phyloP scores from a whole-genome alignment of 768 basidiomycete species.

The Boletellus ananiceps region DNA sequence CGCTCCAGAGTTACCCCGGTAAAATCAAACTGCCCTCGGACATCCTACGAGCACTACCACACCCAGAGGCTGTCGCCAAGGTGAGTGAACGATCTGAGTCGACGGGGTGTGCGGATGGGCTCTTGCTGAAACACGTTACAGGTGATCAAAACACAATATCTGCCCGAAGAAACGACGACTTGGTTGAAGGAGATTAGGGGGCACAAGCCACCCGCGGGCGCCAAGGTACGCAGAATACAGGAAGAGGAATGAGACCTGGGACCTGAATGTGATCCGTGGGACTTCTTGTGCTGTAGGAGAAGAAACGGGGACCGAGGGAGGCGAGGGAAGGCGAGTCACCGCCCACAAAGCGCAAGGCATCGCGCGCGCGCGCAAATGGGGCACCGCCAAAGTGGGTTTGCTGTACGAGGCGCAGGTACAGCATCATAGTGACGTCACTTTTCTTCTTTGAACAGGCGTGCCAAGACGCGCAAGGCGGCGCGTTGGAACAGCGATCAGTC shows the following conservation, averaged over 20 bases:
- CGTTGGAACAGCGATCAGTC: slow-evolving; percentile 32
- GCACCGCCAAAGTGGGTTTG: slow-evolving; percentile 20
- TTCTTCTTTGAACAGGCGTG: slow-evolving; percentile 17
- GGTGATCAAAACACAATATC: slow-evolving; percentile 65
- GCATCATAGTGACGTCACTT: slow-evolving; percentile 6
- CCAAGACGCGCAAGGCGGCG: slow-evolving; percentile 26
- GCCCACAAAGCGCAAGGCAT: slow-evolving; percentile 51
- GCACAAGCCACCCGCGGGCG: slow-evolving; percentile 31
- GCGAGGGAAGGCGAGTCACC: slow-evolving; percentile 49
- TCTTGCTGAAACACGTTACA: slow-evolving; percentile 26
- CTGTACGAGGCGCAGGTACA: not conserved
- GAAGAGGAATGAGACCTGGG: not conserved
- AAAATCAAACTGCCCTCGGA: slow-evolving; percentile 77
- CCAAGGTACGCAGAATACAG: slow-evolving; percentile 24
- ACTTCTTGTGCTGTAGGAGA: slow-evolving; percentile 29
- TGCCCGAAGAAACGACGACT: slow-evolving; percentile 53
- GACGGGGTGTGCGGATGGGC: not conserved
- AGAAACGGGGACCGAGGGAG: slow-evolving; percentile 34
- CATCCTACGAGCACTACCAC: slow-evolving; percentile 71
- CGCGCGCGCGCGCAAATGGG: slow-evolving; percentile 29
- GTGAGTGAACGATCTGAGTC: slow-evolving; percentile 30
- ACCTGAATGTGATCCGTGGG: slow-evolving; percentile 3
- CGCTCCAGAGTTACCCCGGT: slow-evolving; percentile 72
- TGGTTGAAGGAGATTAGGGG: slow-evolving; percentile 53
- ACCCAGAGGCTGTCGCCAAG: slow-evolving; percentile 59